These are phyloP conservation scores for Raphanus raphanistrum DNA, from an alignment of 345 rosid genomes.

Conservation along the genomic window DNA sequence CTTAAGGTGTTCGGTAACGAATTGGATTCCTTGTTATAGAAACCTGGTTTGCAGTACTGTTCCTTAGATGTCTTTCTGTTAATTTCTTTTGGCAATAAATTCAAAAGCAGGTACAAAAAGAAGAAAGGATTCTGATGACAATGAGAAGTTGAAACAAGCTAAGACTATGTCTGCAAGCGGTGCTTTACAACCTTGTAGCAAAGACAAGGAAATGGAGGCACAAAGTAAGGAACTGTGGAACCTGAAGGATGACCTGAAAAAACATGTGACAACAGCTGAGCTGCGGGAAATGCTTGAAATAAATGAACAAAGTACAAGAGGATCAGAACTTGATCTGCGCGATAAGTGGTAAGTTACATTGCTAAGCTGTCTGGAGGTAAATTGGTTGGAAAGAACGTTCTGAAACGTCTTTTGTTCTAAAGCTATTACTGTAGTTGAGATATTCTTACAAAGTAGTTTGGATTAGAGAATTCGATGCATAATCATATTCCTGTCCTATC, in stretches of 20 bases:
- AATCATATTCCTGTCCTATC: constrained; percentile 12
- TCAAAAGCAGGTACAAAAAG: constrained; percentile 62
- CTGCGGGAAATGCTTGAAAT: constrained; percentile 77
- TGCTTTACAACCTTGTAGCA: constrained; percentile 42
- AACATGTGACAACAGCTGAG: constrained; percentile 69
- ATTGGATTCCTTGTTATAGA: constrained; percentile 12
- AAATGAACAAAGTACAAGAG: constrained; percentile 74
- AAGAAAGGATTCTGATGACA: constrained; percentile 46
- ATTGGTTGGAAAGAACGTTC: background rate
- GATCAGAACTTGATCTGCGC: constrained; percentile 87
- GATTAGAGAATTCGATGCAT: background rate
- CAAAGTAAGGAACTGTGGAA: constrained; percentile 85
- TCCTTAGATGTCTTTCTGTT: constrained; percentile 23
- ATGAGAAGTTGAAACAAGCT: constrained; percentile 54
- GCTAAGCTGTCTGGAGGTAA: background rate
- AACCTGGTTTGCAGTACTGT: constrained; percentile 6
- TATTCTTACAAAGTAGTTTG: background rate
- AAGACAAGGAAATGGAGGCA: constrained; percentile 63
- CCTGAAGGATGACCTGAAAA: constrained; percentile 81
- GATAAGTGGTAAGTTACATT: constrained; percentile 67
- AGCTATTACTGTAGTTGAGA: background rate
- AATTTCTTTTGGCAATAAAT: constrained; percentile 39
- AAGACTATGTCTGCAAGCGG: constrained; percentile 47
- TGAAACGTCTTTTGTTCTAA: background rate
- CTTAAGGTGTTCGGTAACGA: constrained; percentile 4